phyloP scores from a whole-genome alignment of 2,329 filamentous ascomycete species.

The Calonectria pteridis region DNA sequence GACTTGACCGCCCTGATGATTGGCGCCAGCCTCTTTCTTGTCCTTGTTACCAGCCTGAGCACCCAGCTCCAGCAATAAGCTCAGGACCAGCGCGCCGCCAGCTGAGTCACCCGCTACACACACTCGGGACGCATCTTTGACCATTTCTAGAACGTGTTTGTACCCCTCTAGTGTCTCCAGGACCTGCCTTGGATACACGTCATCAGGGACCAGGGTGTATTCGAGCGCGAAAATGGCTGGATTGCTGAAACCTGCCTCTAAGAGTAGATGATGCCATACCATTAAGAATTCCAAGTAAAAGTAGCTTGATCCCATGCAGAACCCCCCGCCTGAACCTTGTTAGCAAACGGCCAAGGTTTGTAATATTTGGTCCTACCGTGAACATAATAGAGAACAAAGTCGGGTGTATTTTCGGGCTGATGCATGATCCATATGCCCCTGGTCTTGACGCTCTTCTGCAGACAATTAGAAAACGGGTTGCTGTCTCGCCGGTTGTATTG shows the following conservation, averaged over 20 bases:
- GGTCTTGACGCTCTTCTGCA: conserved; percentile 55
- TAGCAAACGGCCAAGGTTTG: conserved; percentile 9
- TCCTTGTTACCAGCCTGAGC: conserved; percentile 42
- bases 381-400: conserved; percentile 85
- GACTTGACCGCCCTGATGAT: conserved; percentile 28
- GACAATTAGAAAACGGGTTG: not conserved
- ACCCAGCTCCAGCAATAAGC: conserved; percentile 77
- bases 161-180: conserved; percentile 79
- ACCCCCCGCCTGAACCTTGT: conserved; percentile 74
- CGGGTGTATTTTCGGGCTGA: conserved; percentile 71
- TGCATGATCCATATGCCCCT: conserved; percentile 78
- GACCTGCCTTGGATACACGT: conserved; percentile 79
- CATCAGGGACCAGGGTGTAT: conserved; percentile 83
- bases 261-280: conserved; percentile 76
- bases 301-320: conserved; percentile 83
- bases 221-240: conserved; percentile 85
- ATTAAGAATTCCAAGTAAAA: conserved; percentile 90
- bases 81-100: conserved; percentile 79
- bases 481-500: not conserved
- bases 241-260: conserved; percentile 75
- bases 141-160: conserved; percentile 73
- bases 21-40: conserved; percentile 29
- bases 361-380: conserved; percentile 69
- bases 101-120: conserved; percentile 85
- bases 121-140: conserved; percentile 70